These are phyloP conservation scores for Hyaloscypha variabilis DNA, from an alignment of 495 filamentous ascomycete genomes.

Conservation along the genomic window DNA sequence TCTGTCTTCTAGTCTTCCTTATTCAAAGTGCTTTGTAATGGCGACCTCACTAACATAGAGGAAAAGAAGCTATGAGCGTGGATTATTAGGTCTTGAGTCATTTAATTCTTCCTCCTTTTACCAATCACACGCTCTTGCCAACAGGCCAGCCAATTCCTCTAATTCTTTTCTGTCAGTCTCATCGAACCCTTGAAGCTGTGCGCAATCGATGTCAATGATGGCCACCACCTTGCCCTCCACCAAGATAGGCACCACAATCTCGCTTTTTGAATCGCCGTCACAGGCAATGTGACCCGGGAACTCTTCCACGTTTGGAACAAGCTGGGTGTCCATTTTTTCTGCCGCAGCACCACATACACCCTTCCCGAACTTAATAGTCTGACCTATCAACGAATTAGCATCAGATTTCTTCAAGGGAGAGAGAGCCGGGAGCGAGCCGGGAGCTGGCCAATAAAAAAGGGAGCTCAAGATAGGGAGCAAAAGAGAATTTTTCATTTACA, in stretches of 20 bases:
- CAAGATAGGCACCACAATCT: constrained; percentile 88
- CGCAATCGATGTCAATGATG: constrained; percentile 90
- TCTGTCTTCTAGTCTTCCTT: neutral
- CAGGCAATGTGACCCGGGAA: constrained; percentile 95
- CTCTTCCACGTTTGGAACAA: constrained; percentile 72
- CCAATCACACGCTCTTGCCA: constrained; percentile 77
- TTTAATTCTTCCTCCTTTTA: constrained; percentile 36
- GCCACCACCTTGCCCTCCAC: constrained; percentile 61
- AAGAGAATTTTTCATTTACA: too few relatives aligned
- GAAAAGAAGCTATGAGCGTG: too few relatives aligned
- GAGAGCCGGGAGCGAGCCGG: too few relatives aligned
- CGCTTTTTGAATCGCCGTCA: constrained; percentile 78
- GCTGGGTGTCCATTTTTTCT: constrained; percentile 58
- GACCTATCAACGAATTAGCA: too few relatives aligned
- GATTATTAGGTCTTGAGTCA: too few relatives aligned
- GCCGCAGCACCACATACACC: constrained; percentile 89
- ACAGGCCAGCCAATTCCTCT: constrained; percentile 67
- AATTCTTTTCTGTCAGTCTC: constrained; percentile 69
- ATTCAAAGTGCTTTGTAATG: too few relatives aligned
- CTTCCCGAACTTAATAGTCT: constrained; percentile 75
- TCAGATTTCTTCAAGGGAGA: too few relatives aligned
- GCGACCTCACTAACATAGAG: too few relatives aligned
- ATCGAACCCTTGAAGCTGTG: constrained; percentile 71
- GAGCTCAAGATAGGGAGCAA: too few relatives aligned
- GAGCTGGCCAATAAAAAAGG: too few relatives aligned